A percentile compares a stretch with the other conserved stretches of the same genome.
Conservation (phyloP, 371 early-diverging fungal species). For the Mucor indicus region DNA sequence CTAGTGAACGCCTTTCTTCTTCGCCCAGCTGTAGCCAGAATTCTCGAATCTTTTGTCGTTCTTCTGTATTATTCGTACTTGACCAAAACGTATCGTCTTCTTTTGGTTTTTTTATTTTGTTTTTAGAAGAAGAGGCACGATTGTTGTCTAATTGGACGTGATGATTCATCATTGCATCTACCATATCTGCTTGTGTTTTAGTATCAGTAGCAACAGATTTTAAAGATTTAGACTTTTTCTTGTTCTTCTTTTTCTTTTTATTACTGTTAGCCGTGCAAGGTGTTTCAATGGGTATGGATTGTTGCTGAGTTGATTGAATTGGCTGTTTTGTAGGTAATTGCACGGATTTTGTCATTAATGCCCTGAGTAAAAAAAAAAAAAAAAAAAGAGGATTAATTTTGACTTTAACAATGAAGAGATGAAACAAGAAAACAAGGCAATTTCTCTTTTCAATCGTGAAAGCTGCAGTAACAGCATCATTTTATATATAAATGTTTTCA, state of each 20-base stretch:
- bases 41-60: slow-evolving; percentile 81
- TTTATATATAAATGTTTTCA: too few species aligned
- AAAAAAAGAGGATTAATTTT: slow-evolving; percentile 3
- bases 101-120: not conserved
- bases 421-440: too few species aligned
- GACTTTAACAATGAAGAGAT: too few species aligned
- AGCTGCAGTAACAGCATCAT: too few species aligned
- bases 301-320: not conserved
- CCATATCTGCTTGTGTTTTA: slow-evolving; percentile 20
- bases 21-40: slow-evolving; percentile 90
- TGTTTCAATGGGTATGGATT: slow-evolving; percentile 4
- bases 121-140: slow-evolving; percentile 5
- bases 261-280: not conserved
- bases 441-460: too few species aligned
- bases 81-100: slow-evolving; percentile 53
- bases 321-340: slow-evolving; percentile 8
- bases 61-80: slow-evolving; percentile 72
- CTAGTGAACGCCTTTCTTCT: slow-evolving; percentile 78
- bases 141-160: slow-evolving; percentile 16
- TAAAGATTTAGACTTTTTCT: slow-evolving; percentile 12
- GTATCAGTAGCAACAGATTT: slow-evolving; percentile 1
- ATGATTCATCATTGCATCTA: slow-evolving; percentile 28
- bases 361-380: slow-evolving; percentile 11
- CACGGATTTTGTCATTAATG: slow-evolving; percentile 26
- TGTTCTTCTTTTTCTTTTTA: slow-evolving; percentile 22